Base-by-base conservation (phyloP, 352 stramenopile species). In the Pythium plurisporium region DNA sequence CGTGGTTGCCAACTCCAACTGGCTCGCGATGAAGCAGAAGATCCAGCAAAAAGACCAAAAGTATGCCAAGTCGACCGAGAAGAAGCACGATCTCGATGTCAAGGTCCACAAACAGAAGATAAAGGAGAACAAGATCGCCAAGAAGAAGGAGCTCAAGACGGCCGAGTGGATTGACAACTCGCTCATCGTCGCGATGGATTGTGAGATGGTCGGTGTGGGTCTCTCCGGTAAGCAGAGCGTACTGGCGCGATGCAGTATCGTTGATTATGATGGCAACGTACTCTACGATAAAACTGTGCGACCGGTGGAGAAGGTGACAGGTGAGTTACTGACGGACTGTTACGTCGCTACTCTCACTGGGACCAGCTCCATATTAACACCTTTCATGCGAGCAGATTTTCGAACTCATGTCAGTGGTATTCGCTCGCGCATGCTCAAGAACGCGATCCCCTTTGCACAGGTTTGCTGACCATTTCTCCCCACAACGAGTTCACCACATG, bases 371-470 rank as follows among this genome's bases (percentile, higher is more conserved):
- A n/a, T n/a, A n/a, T n/a, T n/a, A n/a, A n/a, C n/a, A n/a, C n/a
- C n/a, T n/a, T n/a, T n/a, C n/a, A n/a, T n/a, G n/a, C n/a, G n/a
- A n/a, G n/a, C n/a, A 79, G 85, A 94, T 59, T 94, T 91, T 47
- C 80, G 85, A 20, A 94, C 85, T 22, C 85, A 91, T 38, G 85
- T 94, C 9, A 94, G 85, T 69, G 85, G 85, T 45, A 93, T 94
- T 46, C 75, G 79, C 22, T 74, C 85, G 43, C 74, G 69, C 27
- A 78, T 65, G 38, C 64, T 94, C 10, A 83, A 85, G 44, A 64
- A 89, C 40, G 85, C 82, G 19, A 91, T 94, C 36, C 73, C 82
- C 3, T 94, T 94, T 65, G 65, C 69, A 0, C 73, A 78, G 67
- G 73, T 83, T 52, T 0, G 52, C n/a, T n/a, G n/a, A n/a, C n/a